Evolutionary conservation across 2,329 filamentous ascomycete genomes (phyloP), one percentile per base, ranked within the genome.

Genomic region (Calonectria pseudoturangicola): DNA sequence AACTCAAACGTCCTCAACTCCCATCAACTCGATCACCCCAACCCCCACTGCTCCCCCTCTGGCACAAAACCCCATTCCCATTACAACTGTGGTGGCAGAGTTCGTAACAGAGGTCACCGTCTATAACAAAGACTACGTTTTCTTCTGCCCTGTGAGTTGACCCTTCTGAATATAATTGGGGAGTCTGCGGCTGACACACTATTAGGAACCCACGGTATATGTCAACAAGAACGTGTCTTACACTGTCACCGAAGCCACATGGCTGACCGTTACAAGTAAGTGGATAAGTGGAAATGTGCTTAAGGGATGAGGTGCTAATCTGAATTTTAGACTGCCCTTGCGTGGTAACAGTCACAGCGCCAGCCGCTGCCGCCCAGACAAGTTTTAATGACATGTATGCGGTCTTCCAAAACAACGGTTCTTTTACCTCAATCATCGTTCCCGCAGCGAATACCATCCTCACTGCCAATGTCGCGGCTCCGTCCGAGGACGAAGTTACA

Each of bases 191-290:
- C 69, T 73, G n/a, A 74, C 16, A 67, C 2, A n/a, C 1, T 8
- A 43, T 45, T 33, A 83, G 79, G 69, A 73, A 25, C 77, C 79
- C 10, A 81, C 78, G 16, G 85, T 83, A 65, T 83, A 86, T 70
- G 78, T 84, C 39, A 82, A 83, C 77, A 82, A 83, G 69, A 84
- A 84, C 72, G 81, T 83, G 66, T 88, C 87, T 63, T 87, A 86
- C 79, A 88, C 85, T 33, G 86, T 83, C 72, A 86, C 84, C 25
- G 74, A 80, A 73, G 80, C 83, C 33, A 86, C 84, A 41, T 86
- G 84, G 50, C 66, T 88, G 70, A 88, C 87, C 74, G 81, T 88
- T 75, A 87, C 84, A 66, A 86, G 86, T 87, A 79, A 79, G 85
- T 78, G 43, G 25, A 33, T 33, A 3, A 18, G 3, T 6, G 39